Evolutionary conservation across 306 rosid species (phyloP), one percentile per base, ranked within the genome.

Genomic region (Corylus heterophylla): DNA sequence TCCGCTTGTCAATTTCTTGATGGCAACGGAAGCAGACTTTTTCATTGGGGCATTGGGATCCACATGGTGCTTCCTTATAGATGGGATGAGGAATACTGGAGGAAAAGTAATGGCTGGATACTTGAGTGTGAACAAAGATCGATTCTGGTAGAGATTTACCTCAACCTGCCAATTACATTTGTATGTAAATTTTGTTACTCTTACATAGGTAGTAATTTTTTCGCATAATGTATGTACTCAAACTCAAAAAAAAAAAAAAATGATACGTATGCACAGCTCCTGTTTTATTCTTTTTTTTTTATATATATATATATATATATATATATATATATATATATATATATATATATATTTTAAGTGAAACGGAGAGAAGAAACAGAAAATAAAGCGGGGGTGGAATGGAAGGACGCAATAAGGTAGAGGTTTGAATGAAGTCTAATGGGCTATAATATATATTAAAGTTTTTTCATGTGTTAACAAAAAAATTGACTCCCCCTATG

Each of bases 21-120:
- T 95, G 97, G 99, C 98, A 31, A 78, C 88, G 3, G 97, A 91
- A 27, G 92, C 99, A 5, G 98, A 95, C 80, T 93, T 90, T 68
- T 93, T 89, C 52, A 79, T 91, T 74, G 99, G 99, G 77, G 97
- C 92, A 39, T 66, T 95, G 92, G 99, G 99, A 45, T 95, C 99
- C 16, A 87, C 96, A 18, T 95, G 99, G 99, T 95, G 94, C 51
- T 93, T 69, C 51, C 97, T 95, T 10, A 90, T 91, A 61, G 99
- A 95, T 82, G 99, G 98, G 74, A 95, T 95, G 99, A 93, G 98
- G 83, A 95, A 90, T 49, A 93, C 99, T 0, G 99, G 96, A 11
- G 99, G 99, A 1, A 93, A 91, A 85, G 98, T 91, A 11, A 95
- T 91, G 97, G 87, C 99, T 67, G 99, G 97, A 45, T 95, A 86